Evolutionary conservation across 139 green algal genomes (phyloP), one percentile per base, ranked within the genome.

Genomic region (Micractinium conductrix): DNA sequence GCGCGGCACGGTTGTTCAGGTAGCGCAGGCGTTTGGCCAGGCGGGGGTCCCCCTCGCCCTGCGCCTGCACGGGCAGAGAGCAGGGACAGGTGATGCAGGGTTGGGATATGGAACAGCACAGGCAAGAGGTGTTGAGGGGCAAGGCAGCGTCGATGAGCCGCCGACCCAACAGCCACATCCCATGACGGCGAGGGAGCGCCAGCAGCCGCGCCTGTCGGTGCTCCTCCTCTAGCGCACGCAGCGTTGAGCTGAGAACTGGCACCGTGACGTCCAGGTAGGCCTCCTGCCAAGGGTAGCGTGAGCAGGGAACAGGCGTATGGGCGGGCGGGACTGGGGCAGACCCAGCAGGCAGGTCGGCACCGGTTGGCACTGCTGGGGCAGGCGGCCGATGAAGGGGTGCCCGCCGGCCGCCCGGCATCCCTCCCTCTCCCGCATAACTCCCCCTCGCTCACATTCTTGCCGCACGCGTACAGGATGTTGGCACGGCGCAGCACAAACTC

Each of bases 171-270:
- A 58, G 48, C 48, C 48, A 58, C n/a, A n/a, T n/a, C n/a, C n/a
- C n/a, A n/a, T n/a, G n/a, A n/a, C n/a, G n/a, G n/a, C n/a, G n/a
- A n/a, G n/a, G n/a, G n/a, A n/a, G n/a, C n/a, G n/a, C n/a, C n/a
- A n/a, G n/a, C n/a, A n/a, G n/a, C n/a, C n/a, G n/a, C n/a, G n/a
- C 62, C 76, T 82, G 76, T 38, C 76, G 38, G 55, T 82, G 76
- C 67, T 87, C 85, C 53, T 58, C 72, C 43, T 81, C 81, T 35
- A 89, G 78, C 26, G 75, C 67, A 7, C 38, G 42, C 81, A 94
- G 82, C 58, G 88, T 89, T 62, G 78, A 71, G 48, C 79, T 81
- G 38, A 92, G 43, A 69, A 86, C 74, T 0, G 89, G 89, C 67
- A 90, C 55, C 58, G 87, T 80, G 53, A 92, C 43, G 40, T 88